These are phyloP conservation scores for Ustilago trichophora DNA, from an alignment of 1,284 basidiomycete genomes.

Conservation along the genomic window DNA sequence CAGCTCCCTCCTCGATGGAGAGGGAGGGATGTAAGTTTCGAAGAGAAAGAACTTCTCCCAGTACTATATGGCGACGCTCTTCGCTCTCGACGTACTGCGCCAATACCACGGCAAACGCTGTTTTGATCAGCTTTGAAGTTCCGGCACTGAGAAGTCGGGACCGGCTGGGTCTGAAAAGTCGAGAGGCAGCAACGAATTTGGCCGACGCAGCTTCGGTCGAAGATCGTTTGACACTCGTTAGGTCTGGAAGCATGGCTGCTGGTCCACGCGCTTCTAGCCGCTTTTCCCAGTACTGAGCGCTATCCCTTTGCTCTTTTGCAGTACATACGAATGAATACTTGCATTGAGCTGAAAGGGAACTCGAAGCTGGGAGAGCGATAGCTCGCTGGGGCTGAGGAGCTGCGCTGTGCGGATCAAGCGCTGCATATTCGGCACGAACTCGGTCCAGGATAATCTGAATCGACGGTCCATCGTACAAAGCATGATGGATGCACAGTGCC, in stretches of 20 bases:
- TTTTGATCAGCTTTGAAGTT: constrained; percentile 22
- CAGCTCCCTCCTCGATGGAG: constrained; percentile 7
- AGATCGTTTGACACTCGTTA: constrained; percentile 1
- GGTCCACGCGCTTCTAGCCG: constrained; percentile 7
- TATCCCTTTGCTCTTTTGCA: constrained; percentile 1
- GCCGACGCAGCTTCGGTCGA: too few species aligned
- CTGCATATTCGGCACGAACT: constrained; percentile 8
- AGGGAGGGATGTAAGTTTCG: constrained; percentile 7
- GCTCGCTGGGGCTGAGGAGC: too few species aligned
- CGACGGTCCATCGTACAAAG: constrained; percentile 18
- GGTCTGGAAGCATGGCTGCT: constrained; percentile 6
- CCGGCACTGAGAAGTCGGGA: too few species aligned
- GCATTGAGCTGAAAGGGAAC: too few species aligned
- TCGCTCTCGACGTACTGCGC: constrained; percentile 12
- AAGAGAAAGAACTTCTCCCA: constrained; percentile 12
- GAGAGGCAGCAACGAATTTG: too few species aligned
- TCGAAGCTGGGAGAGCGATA: too few species aligned
- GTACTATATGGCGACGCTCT: constrained; percentile 1
- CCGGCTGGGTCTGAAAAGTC: too few species aligned
- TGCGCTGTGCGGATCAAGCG: too few species aligned
- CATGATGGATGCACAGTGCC: constrained; percentile 18
- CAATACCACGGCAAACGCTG: constrained; percentile 9
- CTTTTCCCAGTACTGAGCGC: constrained; percentile 5
- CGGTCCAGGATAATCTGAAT: constrained; percentile 8
- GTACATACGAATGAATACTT: too few species aligned